A percentile compares a stretch with the other conserved stretches of the same genome.
Evolutionary conservation across 2,329 filamentous ascomycete genomes (phyloP).

Genomic region (Exophiala calicioides): DNA sequence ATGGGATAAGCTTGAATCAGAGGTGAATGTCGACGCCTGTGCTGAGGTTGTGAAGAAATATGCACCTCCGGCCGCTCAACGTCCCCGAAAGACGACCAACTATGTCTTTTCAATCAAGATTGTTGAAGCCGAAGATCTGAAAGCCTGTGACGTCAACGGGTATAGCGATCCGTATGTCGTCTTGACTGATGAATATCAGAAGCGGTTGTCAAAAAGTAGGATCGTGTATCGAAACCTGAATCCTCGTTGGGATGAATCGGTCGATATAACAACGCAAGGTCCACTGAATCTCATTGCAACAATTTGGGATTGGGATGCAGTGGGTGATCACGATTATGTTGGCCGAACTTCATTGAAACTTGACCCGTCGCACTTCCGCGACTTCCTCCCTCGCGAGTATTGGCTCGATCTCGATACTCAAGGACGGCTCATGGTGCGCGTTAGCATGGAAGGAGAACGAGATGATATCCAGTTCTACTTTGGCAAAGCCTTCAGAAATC

Average conservation of each 20-base stretch:
- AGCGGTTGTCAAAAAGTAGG: constrained; percentile 89
- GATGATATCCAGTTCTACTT: constrained; percentile 99
- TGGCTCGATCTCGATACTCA: constrained; percentile 98
- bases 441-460: constrained; percentile 97
- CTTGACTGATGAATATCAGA: constrained; percentile 95
- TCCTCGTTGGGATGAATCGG: constrained; percentile 94
- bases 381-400: constrained; percentile 93
- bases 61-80: constrained; percentile 69
- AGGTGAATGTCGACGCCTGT: constrained; percentile 88
- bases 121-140: constrained; percentile 94
- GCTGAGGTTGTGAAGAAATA: constrained; percentile 76
- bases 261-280: constrained; percentile 91
- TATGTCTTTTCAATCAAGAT: constrained; percentile 99
- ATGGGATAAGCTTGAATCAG: constrained; percentile 83
- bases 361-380: constrained; percentile 95
- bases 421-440: constrained; percentile 80
- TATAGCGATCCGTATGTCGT: constrained; percentile 96
- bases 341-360: constrained; percentile 95
- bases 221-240: constrained; percentile 89
- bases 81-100: constrained; percentile 71
- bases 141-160: constrained; percentile 95
- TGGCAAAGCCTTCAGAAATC: constrained; percentile 89
- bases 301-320: constrained; percentile 96
- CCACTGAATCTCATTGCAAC: constrained; percentile 94
- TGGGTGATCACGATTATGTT: constrained; percentile 96